phyloP scores from a whole-genome alignment of 805 yeast species.

The Candida nemodendra region DNA sequence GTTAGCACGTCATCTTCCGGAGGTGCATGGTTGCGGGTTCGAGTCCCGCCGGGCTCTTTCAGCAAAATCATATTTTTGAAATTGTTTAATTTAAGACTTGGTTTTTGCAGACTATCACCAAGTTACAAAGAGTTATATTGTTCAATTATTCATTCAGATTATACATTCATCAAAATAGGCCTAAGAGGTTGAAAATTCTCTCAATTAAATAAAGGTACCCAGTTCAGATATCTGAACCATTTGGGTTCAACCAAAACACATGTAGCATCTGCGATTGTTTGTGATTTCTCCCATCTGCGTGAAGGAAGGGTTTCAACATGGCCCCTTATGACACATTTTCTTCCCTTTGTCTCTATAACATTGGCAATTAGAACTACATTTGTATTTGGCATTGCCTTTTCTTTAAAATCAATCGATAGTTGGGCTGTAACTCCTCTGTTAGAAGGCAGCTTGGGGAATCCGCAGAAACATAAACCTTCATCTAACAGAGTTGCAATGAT shows the following conservation, averaged over 20 bases:
- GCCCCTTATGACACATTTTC: conserved; percentile 82
- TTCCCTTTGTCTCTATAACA: conserved; percentile 65
- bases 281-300: conserved; percentile 9
- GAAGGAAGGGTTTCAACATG: conserved; percentile 50
- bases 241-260: conserved; percentile 82
- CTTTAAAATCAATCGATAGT: conserved; percentile 60
- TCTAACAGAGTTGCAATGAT: conserved; percentile 75
- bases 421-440: conserved; percentile 88
- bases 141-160: conserved; percentile 1
- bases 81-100: too few relatives aligned
- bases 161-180: background rate
- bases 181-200: background rate
- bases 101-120: too few relatives aligned
- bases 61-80: background rate
- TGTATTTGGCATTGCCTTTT: conserved; percentile 58
- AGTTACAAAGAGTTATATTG: too few relatives aligned
- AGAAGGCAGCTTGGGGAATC: conserved; percentile 77
- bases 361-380: conserved; percentile 66
- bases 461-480: conserved; percentile 82
- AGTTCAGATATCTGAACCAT: conserved; percentile 73
- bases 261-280: conserved; percentile 50
- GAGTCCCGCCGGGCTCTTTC: conserved; percentile 63
- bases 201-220: conserved; percentile 44
- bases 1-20: conserved; percentile 75
- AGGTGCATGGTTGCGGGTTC: conserved; percentile 64